phyloP scores from a whole-genome alignment of 768 basidiomycete genomes.

The Lactarius vividus region DNA sequence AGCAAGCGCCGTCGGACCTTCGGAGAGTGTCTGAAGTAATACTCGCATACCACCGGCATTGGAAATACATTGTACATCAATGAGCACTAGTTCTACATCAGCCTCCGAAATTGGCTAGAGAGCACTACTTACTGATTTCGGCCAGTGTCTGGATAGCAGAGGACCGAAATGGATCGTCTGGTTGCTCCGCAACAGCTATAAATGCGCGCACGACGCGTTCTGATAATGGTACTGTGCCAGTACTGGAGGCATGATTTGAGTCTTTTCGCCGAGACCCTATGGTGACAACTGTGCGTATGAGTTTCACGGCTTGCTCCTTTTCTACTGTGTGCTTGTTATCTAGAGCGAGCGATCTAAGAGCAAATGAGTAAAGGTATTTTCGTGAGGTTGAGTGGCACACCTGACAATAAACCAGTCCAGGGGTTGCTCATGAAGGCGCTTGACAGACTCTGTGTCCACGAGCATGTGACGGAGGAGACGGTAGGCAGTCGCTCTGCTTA shows the following conservation, averaged over 20 bases:
- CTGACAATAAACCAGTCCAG: slow-evolving; percentile 91
- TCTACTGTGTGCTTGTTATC: slow-evolving; percentile 82
- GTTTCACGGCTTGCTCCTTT: slow-evolving; percentile 89
- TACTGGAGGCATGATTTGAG: slow-evolving; percentile 40
- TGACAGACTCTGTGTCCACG: slow-evolving; percentile 70
- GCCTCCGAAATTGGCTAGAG: slow-evolving; percentile 9
- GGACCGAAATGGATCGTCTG: slow-evolving; percentile 83
- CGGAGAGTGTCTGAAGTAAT: slow-evolving; percentile 82
- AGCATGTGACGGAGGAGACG: slow-evolving; percentile 76
- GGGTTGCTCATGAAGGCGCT: slow-evolving; percentile 56
- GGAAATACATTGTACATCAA: slow-evolving; percentile 81
- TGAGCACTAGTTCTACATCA: slow-evolving; percentile 55
- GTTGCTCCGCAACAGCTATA: slow-evolving; percentile 90
- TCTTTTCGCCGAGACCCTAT: slow-evolving; percentile 61
- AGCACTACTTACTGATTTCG: slow-evolving; percentile 64
- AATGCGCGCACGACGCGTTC: slow-evolving; percentile 81
- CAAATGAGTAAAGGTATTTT: slow-evolving; percentile 12
- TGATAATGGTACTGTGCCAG: slow-evolving; percentile 58
- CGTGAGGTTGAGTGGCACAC: slow-evolving; percentile 42
- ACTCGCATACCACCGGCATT: slow-evolving; percentile 83
- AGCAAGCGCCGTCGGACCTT: slow-evolving; percentile 81
- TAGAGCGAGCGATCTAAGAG: slow-evolving; percentile 70
- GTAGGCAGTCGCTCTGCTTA: slow-evolving; percentile 79
- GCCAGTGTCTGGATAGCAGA: slow-evolving; percentile 84
- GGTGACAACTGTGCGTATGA: slow-evolving; percentile 80